These are phyloP conservation scores for Nectriaceae sp. DNA, from an alignment of 2,329 filamentous ascomycete genomes.

Conservation along the genomic window DNA sequence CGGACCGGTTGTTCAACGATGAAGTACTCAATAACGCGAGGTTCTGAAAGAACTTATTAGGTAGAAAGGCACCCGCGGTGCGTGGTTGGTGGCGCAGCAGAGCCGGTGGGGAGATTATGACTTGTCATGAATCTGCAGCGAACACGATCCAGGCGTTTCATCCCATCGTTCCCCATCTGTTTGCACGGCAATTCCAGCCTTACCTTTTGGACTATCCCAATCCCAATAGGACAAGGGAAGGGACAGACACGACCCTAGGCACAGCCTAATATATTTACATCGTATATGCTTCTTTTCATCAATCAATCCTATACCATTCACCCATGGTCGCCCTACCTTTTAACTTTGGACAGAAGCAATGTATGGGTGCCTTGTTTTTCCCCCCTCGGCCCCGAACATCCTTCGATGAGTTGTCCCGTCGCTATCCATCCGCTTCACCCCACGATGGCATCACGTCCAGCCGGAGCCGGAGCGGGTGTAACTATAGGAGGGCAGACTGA, in stretches of 20 bases:
- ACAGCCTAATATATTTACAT: too few relatives aligned
- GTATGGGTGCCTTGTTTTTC: too few relatives aligned
- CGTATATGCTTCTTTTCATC: too few relatives aligned
- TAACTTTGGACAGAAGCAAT: too few relatives aligned
- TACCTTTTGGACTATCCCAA: conserved; percentile 6
- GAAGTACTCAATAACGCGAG: neutral
- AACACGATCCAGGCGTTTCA: conserved; percentile 29
- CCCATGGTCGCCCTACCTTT: too few relatives aligned
- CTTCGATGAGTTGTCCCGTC: too few relatives aligned
- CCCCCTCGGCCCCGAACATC: too few relatives aligned
- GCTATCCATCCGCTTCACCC: too few relatives aligned
- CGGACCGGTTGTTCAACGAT: neutral
- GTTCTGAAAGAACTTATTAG: conserved; percentile 1
- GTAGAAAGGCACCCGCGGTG: conserved; percentile 10
- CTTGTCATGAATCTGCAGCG: conserved; percentile 29
- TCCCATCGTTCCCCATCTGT: conserved; percentile 24
- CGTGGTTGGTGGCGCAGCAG: conserved; percentile 21
- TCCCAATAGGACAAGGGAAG: neutral
- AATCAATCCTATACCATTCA: too few relatives aligned
- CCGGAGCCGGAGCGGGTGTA: conserved; percentile 15
- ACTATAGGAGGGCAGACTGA: conserved; percentile 6
- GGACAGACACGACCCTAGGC: too few relatives aligned
- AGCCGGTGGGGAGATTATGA: conserved; percentile 27
- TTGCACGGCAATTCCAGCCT: conserved; percentile 24
- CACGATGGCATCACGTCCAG: conserved; percentile 1